Conservation (phyloP, 306 rosid genomes). For the Vachellia collinsii region DNA sequence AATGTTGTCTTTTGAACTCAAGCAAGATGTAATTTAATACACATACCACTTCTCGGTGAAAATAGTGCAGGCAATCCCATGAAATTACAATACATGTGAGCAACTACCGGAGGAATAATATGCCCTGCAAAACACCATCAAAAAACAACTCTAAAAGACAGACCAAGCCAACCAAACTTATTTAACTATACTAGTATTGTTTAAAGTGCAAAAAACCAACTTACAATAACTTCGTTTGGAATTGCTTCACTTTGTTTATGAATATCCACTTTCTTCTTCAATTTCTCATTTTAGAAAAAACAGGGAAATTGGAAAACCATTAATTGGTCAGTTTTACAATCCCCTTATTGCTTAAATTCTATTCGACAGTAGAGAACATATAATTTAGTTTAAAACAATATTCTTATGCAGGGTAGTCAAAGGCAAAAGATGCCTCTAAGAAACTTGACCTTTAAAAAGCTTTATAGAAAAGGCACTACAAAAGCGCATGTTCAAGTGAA, state of each 20-base stretch:
- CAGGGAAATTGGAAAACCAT: too few species aligned
- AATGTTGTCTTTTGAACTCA: slow-evolving; percentile 3
- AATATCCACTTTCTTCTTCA: not conserved
- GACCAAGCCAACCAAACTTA: not conserved
- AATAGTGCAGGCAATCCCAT: slow-evolving; percentile 84
- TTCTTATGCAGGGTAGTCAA: not conserved
- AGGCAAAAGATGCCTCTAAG: not conserved
- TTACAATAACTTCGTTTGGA: slow-evolving; percentile 9
- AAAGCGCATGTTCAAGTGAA: not conserved
- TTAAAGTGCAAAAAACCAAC: slow-evolving; percentile 22
- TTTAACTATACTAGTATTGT: not conserved
- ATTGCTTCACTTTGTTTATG: slow-evolving; percentile 7
- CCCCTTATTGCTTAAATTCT: not conserved
- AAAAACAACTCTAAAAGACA: slow-evolving; percentile 23
- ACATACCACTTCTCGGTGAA: slow-evolving; percentile 69
- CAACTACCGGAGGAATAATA: slow-evolving; percentile 80
- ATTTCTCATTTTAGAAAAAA: too few species aligned
- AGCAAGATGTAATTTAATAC: slow-evolving; percentile 15
- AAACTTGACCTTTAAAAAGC: not conserved
- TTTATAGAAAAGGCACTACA: not conserved
- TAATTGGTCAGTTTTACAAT: too few species aligned
- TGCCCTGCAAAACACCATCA: slow-evolving; percentile 65
- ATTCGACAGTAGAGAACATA: not conserved
- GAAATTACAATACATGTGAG: slow-evolving; percentile 81
- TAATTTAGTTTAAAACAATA: not conserved